These are phyloP conservation scores for Floccularia luteovirens DNA, from an alignment of 768 basidiomycete genomes.

Conservation along the genomic window DNA sequence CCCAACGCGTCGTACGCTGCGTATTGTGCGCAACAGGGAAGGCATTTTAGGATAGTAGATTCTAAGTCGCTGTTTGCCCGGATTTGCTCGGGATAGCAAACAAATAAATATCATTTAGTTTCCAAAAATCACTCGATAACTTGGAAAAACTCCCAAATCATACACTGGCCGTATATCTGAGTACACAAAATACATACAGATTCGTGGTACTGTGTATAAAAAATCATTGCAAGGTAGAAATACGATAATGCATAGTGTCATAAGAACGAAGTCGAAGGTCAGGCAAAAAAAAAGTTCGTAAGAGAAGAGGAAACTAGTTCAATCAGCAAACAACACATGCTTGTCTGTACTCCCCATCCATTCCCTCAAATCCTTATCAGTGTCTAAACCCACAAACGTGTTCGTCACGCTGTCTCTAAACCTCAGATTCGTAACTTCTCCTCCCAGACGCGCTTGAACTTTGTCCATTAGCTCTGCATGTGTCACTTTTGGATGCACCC, in stretches of 20 bases:
- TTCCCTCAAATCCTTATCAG: slow-evolving; percentile 53
- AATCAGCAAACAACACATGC: slow-evolving; percentile 78
- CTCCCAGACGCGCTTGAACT: slow-evolving; percentile 80
- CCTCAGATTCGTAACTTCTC: slow-evolving; percentile 55
- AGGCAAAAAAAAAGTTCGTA: no score
- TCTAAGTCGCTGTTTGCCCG: slow-evolving; percentile 18
- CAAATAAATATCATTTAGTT: neutral
- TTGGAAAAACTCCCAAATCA: neutral
- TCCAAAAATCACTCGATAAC: neutral
- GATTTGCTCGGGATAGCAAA: slow-evolving; percentile 17
- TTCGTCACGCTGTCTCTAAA: slow-evolving; percentile 72
- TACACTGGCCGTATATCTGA: no score
- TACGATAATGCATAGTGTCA: no score
- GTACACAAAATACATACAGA: no score
- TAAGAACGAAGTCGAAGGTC: no score
- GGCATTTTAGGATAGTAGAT: slow-evolving; percentile 36
- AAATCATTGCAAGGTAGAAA: no score
- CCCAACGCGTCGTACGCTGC: slow-evolving; percentile 69
- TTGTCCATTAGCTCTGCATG: slow-evolving; percentile 86
- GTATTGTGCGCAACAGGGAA: slow-evolving; percentile 69
- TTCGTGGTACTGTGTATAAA: no score
- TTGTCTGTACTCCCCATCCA: slow-evolving; percentile 82
- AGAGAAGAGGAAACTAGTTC: slow-evolving; percentile 9
- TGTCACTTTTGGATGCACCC: slow-evolving; percentile 89
- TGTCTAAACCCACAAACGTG: slow-evolving; percentile 53